Base-by-base conservation (phyloP, 257 asterid genomes). In the Primulina huaijiensis region DNA sequence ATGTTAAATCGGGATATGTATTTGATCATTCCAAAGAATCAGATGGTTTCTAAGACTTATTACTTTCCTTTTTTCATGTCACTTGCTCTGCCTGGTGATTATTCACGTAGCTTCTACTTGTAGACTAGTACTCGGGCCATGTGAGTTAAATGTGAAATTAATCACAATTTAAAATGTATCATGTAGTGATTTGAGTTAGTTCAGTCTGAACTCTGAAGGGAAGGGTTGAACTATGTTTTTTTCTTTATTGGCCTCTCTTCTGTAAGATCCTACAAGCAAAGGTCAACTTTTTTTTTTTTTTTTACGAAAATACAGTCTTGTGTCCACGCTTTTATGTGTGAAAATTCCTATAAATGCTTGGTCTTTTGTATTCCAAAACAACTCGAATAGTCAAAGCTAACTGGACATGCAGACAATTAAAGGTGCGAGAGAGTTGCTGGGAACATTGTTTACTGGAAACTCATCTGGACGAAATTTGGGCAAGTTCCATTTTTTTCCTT, bases 391-490 rank as follows among this genome's bases (percentile, higher is more conserved):
- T 60, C 38, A 27, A 21, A 59, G 55, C 8, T 23, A 55, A 23
- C 62, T 62, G 34, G 72, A 61, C 60, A 21, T 65, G 52, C 78
- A 80, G 88, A 73, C 55, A 17, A 17, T 72, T 61, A 62, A 30
- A 67, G 69, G 53, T 23, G 69, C 72, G 52, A 74, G 68, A 68
- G 78, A 70, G 34, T 33, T 82, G 61, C 62, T 82, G 58, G 71
- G 79, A 77, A 71, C 79, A 35, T 69, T 79, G 30, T 68, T 85
- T 52, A 57, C 80, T 60, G 90, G 94, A 71, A 78, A 84, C 75
- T 67, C 67, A 34, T 70, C 58, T 46, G 55, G 6, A 57, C 67
- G 46, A 60, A 57, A 57, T 56, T 62, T 70, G 67, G 30, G 35
- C 59, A 50, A 67, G 43, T 31, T 73, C 37, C 9, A 2, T 35